Base-by-base conservation (phyloP, 805 yeast genomes). In the Saturnispora hagleri region DNA sequence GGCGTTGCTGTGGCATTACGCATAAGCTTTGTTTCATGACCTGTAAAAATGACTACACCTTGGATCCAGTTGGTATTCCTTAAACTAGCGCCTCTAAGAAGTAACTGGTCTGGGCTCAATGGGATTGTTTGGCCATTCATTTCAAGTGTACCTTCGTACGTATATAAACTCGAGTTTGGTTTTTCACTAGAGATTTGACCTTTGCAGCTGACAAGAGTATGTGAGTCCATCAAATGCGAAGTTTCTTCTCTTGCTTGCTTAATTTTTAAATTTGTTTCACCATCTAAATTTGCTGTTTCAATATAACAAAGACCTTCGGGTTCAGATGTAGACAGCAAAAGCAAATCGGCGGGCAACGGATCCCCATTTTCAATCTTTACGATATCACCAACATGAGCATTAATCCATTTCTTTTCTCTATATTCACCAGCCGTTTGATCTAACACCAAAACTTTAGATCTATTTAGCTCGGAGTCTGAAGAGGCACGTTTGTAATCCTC, bases 1-100 rank as follows among this genome's bases (percentile, higher is more conserved):
- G 99, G 99, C 2, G 99, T 84, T 1, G 99, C 97, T 2, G 98
- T 90, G 18, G 99, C 99, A 70, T 93, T 93, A 65, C 99, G 81
- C 98, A 93, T 91, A 58, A 93, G 74, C 63, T 93, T 93, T 0
- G 99, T 93, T 69, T 93, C 99, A 66, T 95, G 99, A 20, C 99
- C 99, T 0, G 99, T 93, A 66, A 91, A 93, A 1, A 93, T 80
- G 2, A 88, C 97, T 48, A 89, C 75, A 22, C 99, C 99, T 60
- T 87, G 87, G 43, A 93, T 81, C 97, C 97, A 93, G 43, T 82
- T 86, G 0, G 99, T 95, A 63, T 93, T 93, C 68, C 97, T 77
- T 56, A 93, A 73, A 3, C 93, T 89, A 5, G 99, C 99, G 55
- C 99, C 99, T 70, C 99, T 80, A 52, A 93, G 73, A 41, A 95